A percentile compares a stretch with the other conserved stretches of the same genome.
Evolutionary conservation across 768 basidiomycete genomes (phyloP).

Genomic region (Tulasnella sp.): DNA sequence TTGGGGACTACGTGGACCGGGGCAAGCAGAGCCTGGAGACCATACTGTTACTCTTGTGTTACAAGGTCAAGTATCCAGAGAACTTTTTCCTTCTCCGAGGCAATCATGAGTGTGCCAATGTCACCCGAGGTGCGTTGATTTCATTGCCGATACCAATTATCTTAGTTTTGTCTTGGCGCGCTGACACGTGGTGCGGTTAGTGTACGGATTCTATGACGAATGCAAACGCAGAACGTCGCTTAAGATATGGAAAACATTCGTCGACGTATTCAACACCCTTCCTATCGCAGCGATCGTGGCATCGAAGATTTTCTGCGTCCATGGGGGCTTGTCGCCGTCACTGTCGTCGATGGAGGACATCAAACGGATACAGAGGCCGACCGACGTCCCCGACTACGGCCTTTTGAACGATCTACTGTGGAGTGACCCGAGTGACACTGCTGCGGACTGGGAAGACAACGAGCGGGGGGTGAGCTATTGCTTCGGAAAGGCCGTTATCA

Average conservation of each 20-base stretch:
- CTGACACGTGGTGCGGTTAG: conserved; percentile 41
- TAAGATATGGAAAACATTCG: conserved; percentile 99
- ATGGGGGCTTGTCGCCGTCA: conserved; percentile 90
- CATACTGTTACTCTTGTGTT: conserved; percentile 91
- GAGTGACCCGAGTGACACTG: conserved; percentile 98
- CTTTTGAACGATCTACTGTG: conserved; percentile 94
- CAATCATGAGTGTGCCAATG: conserved; percentile 99
- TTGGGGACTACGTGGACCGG: conserved; percentile 98
- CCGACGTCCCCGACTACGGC: conserved; percentile 98
- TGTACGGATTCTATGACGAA: conserved; percentile 99
- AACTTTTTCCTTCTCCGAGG: conserved; percentile 98
- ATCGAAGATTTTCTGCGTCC: conserved; percentile 99
- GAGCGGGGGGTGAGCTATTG: conserved; percentile 98
- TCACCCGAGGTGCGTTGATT: conserved; percentile 78
- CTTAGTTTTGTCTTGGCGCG: conserved; percentile 17
- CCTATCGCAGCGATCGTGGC: conserved; percentile 98
- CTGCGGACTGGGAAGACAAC: conserved; percentile 98
- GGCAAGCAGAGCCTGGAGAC: conserved; percentile 99
- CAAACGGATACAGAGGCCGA: conserved; percentile 93
- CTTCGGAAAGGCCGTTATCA: conserved; percentile 96
- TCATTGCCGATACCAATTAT: background rate
- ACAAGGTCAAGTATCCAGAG: conserved; percentile 99
- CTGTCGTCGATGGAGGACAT: conserved; percentile 98
- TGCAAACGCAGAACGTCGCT: conserved; percentile 99
- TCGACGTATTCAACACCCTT: conserved; percentile 98